A percentile compares a stretch with the other conserved stretches of the same genome.
phyloP scores from a whole-genome alignment of 495 filamentous ascomycete genomes.

The Tuber umbilicatum region DNA sequence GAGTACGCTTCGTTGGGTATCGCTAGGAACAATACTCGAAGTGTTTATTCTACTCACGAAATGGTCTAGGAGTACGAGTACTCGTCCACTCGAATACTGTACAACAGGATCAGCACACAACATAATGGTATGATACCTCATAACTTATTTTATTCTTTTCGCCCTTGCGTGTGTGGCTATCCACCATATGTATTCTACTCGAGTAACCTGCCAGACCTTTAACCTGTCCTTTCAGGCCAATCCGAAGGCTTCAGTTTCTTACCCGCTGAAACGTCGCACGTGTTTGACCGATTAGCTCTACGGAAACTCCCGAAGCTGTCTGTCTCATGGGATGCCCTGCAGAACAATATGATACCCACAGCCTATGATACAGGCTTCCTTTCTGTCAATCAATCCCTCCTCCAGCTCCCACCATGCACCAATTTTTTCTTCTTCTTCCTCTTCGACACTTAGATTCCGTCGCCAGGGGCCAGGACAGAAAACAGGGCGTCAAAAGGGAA shows the following conservation, averaged over 20 bases:
- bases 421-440: neutral
- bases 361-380: neutral
- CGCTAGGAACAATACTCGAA: neutral
- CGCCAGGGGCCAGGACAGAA: neutral
- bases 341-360: conserved; percentile 1
- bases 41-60: neutral
- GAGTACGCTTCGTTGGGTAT: neutral
- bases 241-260: neutral
- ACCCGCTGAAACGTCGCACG: neutral
- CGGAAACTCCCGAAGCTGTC: neutral
- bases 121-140: neutral
- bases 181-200: neutral
- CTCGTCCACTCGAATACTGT: too few species aligned
- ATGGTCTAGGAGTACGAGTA: neutral
- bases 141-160: neutral
- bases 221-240: neutral
- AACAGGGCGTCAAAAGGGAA: conserved; percentile 13
- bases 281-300: neutral
- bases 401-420: neutral
- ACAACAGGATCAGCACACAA: neutral
- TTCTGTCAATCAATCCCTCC: neutral
- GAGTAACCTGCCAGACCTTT: neutral
- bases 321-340: neutral
- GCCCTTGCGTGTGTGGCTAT: neutral
- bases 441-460: neutral